Evolutionary conservation across 805 yeast genomes (phyloP), one percentile per base, ranked within the genome.

Genomic region (Millerago galiae): DNA sequence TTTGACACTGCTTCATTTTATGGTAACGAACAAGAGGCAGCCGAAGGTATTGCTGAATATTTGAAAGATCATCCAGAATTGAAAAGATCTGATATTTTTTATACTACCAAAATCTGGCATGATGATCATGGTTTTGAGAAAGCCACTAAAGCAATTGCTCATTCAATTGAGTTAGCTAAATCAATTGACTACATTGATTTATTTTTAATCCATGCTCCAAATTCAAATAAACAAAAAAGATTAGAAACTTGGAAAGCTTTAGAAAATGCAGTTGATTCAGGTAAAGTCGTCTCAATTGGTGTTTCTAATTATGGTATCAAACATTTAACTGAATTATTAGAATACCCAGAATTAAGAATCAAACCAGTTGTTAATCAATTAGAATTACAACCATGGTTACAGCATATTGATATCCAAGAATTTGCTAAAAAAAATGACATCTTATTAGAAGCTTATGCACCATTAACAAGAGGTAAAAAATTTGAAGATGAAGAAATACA

Each of bases 311-410:
- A 71, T 54, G 86, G 87, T 37, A 55, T 61, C 13, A 63, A 60
- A 5, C 87, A 80, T 56, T 58, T 85, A 18, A 72, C 79, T 44
- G 83, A 82, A 56, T 61, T 85, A 35, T 64, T 82, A 34, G 51
- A 57, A 3, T 79, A 85, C 82, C 71, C 71, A 3, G 76, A 68
- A 2, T 55, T 76, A 47, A 71, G 61, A 46, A 56, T 73, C 47
- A 70, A 70, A 47, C 88, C 95, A 0, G 85, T 79, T 2, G 79
- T 83, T 36, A 80, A 86, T 58, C 95, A 86, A 60, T 74, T 86
- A 52, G 95, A 86, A 61, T 71, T 86, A 40, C 85, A 87, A 46
- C 95, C 95, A 10, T 85, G 93, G 90, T 68, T 82, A 54, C 85
- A 82, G 65, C 69, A 83, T 52, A 63, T 70, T 41, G 79, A 80